A percentile compares a stretch with the other conserved stretches of the same genome.
Conservation (phyloP, 345 rosid species). For the Aquilaria yunnanensis region DNA sequence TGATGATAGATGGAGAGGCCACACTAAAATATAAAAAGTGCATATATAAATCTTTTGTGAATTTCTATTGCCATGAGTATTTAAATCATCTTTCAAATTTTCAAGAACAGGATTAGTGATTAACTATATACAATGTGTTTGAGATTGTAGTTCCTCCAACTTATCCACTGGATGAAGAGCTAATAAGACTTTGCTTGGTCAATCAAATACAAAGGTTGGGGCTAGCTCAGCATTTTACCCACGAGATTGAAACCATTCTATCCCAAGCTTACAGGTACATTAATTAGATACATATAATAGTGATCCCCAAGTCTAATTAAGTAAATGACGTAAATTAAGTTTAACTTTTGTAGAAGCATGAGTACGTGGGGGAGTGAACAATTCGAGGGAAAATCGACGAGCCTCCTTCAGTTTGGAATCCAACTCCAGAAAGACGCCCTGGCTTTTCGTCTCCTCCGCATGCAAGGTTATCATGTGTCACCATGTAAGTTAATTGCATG, state of each 20-base stretch:
- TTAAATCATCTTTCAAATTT: too few relatives aligned
- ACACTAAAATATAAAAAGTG: too few relatives aligned
- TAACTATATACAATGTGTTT: too few relatives aligned
- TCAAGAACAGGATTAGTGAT: too few relatives aligned
- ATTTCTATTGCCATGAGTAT: too few relatives aligned
- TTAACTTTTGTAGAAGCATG: conserved; percentile 23
- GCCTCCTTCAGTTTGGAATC: conserved; percentile 3
- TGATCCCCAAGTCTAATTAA: too few relatives aligned
- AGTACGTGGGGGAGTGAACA: conserved; percentile 9
- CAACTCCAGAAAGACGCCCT: conserved; percentile 46
- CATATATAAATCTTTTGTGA: too few relatives aligned
- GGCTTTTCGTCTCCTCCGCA: conserved; percentile 50
- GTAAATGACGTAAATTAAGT: background rate
- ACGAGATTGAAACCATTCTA: conserved; percentile 36
- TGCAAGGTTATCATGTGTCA: conserved; percentile 40
- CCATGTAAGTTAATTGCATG: conserved; percentile 31
- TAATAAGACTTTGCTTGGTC: conserved; percentile 38
- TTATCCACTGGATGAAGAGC: conserved; percentile 48
- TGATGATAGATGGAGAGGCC: too few relatives aligned
- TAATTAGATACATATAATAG: too few relatives aligned
- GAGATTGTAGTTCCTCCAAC: conserved; percentile 34
- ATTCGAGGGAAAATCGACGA: background rate
- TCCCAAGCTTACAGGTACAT: conserved; percentile 35
- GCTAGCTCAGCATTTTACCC: conserved; percentile 39
- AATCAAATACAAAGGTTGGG: conserved; percentile 46